Base-by-base conservation (phyloP, 2,329 filamentous ascomycete species). In the Neopestalotiopsis rosae region DNA sequence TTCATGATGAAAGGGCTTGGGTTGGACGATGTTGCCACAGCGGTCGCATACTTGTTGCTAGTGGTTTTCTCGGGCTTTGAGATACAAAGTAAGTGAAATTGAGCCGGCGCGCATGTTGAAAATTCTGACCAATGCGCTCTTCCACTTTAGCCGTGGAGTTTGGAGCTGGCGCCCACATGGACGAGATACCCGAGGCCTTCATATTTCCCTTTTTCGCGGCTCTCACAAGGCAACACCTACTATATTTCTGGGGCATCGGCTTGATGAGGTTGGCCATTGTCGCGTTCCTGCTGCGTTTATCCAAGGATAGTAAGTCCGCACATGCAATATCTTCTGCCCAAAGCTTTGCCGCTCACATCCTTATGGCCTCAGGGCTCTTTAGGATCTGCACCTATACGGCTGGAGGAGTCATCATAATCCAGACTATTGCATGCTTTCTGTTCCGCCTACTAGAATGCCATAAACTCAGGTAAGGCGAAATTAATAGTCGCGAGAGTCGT, bases 251-350 rank as follows among this genome's bases (percentile, higher is more conserved):
- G 68, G 73, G 70, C 2, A 74, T 79, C 1, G 79, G 77, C 17
- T 68, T 78, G 4, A 75, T 81, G 30, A 73, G 79, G 59, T 66
- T 81, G 17, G 74, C 79, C 2, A 79, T 82, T 40, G 72, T 79
- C 9, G 76, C 77, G 6, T 80, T 81, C 68, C 69, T 81, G 13
- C 75, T 76, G 10, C 76, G 79, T n/a, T 73, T 81, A 14, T 72
- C 71, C 61, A 77, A 76, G 70, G 77, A 80, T 20, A 76, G 80
- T 81, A 73, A 72, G 77, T 61, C n/a, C 10, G 6, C 6, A 5
- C 24, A n/a, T 62, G 4, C 30, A 49, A 24, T 1, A 3, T n/a
- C 28, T 61, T 14, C 42, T 13, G 2, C 13, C 20, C 9, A 17
- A 38, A 12, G 57, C 20, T 17, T 28, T 6, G 59, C 45, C 9